Evolutionary conservation across 129 eudicot species (phyloP).

Genomic region (Escallonia rubra): DNA sequence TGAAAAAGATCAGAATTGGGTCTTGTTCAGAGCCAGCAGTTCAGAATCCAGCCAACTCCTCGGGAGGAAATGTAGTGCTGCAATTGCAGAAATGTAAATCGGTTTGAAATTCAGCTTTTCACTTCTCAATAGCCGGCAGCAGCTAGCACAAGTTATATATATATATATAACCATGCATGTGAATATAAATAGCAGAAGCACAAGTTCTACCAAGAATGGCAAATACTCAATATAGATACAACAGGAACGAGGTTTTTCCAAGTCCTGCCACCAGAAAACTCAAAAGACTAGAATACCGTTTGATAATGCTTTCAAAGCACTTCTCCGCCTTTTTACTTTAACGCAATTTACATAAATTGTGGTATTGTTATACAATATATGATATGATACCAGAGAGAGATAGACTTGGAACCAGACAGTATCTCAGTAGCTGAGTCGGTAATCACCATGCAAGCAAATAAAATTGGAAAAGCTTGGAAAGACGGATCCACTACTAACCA

Average conservation of each 20-base stretch:
- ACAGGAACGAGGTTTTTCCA: no score
- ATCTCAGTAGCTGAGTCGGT: not conserved
- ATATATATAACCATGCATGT: no score
- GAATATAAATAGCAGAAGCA: no score
- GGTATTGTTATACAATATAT: not conserved
- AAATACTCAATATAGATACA: no score
- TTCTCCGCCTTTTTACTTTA: no score
- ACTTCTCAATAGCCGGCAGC: no score
- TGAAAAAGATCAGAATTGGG: constrained; percentile 4
- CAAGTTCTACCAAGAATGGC: no score
- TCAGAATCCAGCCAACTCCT: not conserved
- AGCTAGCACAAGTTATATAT: no score
- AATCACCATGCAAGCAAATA: constrained; percentile 1
- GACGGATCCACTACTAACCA: not conserved
- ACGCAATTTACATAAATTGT: no score
- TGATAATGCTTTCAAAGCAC: no score
- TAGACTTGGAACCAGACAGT: constrained; percentile 1
- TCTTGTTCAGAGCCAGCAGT: not conserved
- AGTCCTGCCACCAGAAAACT: no score
- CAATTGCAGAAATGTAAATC: constrained; percentile 9
- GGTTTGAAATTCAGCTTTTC: not conserved
- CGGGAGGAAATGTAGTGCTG: constrained; percentile 8
- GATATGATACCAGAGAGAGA: not conserved
- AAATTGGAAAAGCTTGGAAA: not conserved
- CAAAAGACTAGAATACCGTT: no score